A percentile compares a stretch with the other conserved stretches of the same genome.
phyloP scores from a whole-genome alignment of 305 asterid species.

The Fraxinus paxiana region DNA sequence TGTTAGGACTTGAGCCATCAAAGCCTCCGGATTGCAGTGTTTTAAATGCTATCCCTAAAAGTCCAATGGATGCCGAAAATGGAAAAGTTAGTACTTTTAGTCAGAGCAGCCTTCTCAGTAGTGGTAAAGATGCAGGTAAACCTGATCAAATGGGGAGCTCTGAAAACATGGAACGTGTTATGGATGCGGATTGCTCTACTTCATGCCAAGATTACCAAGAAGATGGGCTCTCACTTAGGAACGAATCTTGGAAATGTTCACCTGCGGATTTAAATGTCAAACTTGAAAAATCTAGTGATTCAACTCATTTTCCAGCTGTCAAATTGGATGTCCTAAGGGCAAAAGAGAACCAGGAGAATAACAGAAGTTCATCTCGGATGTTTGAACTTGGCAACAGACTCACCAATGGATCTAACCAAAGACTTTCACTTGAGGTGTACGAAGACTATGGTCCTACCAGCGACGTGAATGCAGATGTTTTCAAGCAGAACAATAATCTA shows the following conservation, averaged over 20 bases:
- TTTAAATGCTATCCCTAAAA: slow-evolving; percentile 33
- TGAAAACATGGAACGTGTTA: slow-evolving; percentile 29
- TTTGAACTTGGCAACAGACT: slow-evolving; percentile 55
- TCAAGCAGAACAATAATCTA: slow-evolving; percentile 36
- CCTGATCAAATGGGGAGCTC: slow-evolving; percentile 30
- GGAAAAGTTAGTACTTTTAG: slow-evolving; percentile 23
- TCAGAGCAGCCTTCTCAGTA: slow-evolving; percentile 19
- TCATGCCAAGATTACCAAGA: slow-evolving; percentile 38
- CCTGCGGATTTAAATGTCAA: slow-evolving; percentile 66
- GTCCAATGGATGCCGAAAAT: slow-evolving; percentile 30
- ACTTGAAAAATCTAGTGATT: slow-evolving; percentile 44
- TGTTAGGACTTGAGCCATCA: slow-evolving; percentile 92
- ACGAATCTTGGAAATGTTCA: slow-evolving; percentile 55
- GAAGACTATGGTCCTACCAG: slow-evolving; percentile 27
- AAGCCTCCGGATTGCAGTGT: slow-evolving; percentile 76
- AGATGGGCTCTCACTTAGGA: slow-evolving; percentile 43
- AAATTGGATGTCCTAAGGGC: slow-evolving; percentile 28
- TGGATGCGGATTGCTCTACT: slow-evolving; percentile 21
- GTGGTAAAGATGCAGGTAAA: slow-evolving; percentile 31
- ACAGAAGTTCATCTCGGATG: slow-evolving; percentile 51
- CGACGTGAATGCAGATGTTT: slow-evolving; percentile 28
- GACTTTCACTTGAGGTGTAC: slow-evolving; percentile 37
- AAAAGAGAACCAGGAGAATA: slow-evolving; percentile 34
- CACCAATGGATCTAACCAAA: slow-evolving; percentile 48
- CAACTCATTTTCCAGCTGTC: slow-evolving; percentile 32